Evolutionary conservation across 495 filamentous ascomycete genomes (phyloP), one percentile per base, ranked within the genome.

Genomic region (Terfezia boudieri): DNA sequence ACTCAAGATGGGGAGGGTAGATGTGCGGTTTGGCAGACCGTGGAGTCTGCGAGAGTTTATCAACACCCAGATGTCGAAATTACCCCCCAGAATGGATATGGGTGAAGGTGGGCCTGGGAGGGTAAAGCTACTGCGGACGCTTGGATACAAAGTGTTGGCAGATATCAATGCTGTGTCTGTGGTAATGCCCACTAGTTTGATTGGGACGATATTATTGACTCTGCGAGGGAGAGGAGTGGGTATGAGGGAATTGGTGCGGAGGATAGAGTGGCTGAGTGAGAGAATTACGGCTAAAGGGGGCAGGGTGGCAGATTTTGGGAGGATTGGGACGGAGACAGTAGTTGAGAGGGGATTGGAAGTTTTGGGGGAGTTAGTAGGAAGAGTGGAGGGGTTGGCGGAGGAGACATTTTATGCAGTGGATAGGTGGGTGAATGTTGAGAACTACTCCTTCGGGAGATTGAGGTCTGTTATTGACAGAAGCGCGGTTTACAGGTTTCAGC

Each of bases 91-190:
- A 20, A 20, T 20, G 41, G 17, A 46, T 46, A 46, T 46, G 41
- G 4, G 14, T 46, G 68, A 66, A 60, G 72, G 73, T 62, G 59
- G 70, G 60, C 51, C 70, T 49, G 59, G 72, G 53, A 64, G 70
- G 57, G 63, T 80, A 68, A 71, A 76, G 72, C 68, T 95, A 16
- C 69, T 96, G 5, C 72, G 86, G 49, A 87, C 83, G 0, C 68
- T 98, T 38, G 90, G 90, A 1, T 98, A 94, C 66, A 83, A 81
- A 56, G 86, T 95, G 11, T 71, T 98, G 23, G 81, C 82, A 3
- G 85, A 96, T 60, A 96, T 98, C 70, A 98, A 98, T 64, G 74
- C 81, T 35, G 89, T 93, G 2, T 93, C 87, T 2, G 90, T 98
- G 1, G 86, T 95, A 54, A 98, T 98, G 90, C 90, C 90, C 4